Evolutionary conservation across 192 early-diverging fungal genomes (phyloP), one percentile per base, ranked within the genome.

Genomic region (Entophlyctis luteolus): DNA sequence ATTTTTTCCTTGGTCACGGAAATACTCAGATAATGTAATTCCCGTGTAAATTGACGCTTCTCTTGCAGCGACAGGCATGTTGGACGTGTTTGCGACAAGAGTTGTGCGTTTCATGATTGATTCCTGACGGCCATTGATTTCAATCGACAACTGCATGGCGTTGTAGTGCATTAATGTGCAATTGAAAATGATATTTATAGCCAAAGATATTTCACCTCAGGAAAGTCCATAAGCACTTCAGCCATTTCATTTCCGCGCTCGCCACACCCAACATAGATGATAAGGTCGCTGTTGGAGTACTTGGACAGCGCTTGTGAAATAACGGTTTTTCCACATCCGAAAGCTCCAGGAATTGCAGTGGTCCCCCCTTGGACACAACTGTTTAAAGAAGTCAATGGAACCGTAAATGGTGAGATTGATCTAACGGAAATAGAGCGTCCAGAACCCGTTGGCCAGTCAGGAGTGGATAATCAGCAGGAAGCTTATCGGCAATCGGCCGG

Each of bases 181-280:
- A 4, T 3, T 32, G 54, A 55, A 55, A 32, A 34, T 3, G 20
- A 50, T 25, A 50, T 25, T 25, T 25, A 50, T 45, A 56, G 55
- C 27, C 14, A 34, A 28, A 34, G 32, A 56, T 56, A 10, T 60
- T 42, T 1, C 0, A 85, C 82, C 75, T 89, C 84, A 12, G 92
- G 81, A 88, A 99, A 99, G 75, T 99, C 97, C 97, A 99, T 99
- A 75, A 99, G 83, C 39, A 99, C 88, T 73, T 99, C 97, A 71
- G 97, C 95, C 97, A 99, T 99, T 68, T 99, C 97, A 66, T 99
- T 99, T 46, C 97, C 97, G 72, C 97, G 93, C 77, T 99, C 97
- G 48, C 85, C 85, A 67, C 82, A 82, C 32, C 97, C 97, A 55
- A 99, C 96, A 67, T 99, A 99, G 62, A 99, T 90, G 77, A 99